Conservation (phyloP, 2,329 filamentous ascomycete species). For the Aspergillus awamori region DNA sequence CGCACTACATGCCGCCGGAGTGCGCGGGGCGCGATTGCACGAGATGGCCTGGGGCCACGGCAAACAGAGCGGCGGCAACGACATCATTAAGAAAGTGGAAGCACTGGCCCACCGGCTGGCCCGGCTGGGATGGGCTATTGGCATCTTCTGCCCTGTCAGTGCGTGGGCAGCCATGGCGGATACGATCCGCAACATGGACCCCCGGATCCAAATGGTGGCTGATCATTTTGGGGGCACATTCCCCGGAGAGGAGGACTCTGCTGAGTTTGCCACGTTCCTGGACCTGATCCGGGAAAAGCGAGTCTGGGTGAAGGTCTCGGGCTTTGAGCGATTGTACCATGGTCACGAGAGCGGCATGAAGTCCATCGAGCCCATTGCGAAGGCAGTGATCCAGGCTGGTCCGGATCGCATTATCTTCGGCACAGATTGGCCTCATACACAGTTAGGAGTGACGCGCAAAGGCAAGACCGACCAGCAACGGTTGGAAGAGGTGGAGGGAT, state of each 20-base stretch:
- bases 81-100: neutral
- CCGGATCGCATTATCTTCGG: constrained; percentile 1
- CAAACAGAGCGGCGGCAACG: neutral
- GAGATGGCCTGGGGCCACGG: constrained; percentile 6
- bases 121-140: neutral
- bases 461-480: constrained; percentile 1
- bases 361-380: neutral
- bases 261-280: constrained; percentile 1
- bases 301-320: neutral
- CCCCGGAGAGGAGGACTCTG: neutral
- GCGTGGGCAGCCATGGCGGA: neutral
- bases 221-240: constrained; percentile 1
- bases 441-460: constrained; percentile 2
- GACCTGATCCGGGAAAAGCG: neutral
- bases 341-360: neutral
- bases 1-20: neutral
- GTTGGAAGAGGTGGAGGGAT: neutral
- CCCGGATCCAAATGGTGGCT: constrained; percentile 1
- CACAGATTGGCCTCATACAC: neutral
- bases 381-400: neutral
- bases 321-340: constrained; percentile 1
- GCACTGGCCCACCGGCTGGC: neutral
- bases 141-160: constrained; percentile 1
- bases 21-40: neutral
- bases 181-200: neutral